phyloP scores from a whole-genome alignment of 306 rosid species.

The Begonia masoniana region DNA sequence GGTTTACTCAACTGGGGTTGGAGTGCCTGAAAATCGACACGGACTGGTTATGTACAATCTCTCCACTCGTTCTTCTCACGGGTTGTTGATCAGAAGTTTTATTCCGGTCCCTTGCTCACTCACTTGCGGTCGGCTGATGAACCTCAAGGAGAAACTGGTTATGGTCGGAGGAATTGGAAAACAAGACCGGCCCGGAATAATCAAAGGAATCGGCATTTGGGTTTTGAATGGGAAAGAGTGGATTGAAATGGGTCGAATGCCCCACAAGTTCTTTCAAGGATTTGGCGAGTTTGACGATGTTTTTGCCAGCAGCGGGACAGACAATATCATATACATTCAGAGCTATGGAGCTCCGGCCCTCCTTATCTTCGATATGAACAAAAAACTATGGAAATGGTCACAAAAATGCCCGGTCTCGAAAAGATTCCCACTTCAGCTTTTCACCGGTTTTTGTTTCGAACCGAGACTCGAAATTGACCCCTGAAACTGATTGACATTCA shows the following conservation, averaged over 20 bases:
- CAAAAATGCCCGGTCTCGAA: slow-evolving; percentile 81
- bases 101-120: slow-evolving; percentile 71
- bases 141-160: slow-evolving; percentile 78
- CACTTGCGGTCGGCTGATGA: slow-evolving; percentile 92
- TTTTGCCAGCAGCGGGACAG: slow-evolving; percentile 80
- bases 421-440: slow-evolving; percentile 86
- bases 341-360: slow-evolving; percentile 93
- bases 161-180: slow-evolving; percentile 98
- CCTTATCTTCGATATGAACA: slow-evolving; percentile 59
- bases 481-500: slow-evolving; percentile 7
- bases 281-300: slow-evolving; percentile 95
- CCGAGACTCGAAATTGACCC: slow-evolving; percentile 87
- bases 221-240: slow-evolving; percentile 56
- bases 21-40: slow-evolving; percentile 48
- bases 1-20: slow-evolving; percentile 66
- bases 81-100: slow-evolving; percentile 43
- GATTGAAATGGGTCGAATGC: slow-evolving; percentile 81
- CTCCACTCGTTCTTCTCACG: slow-evolving; percentile 21
- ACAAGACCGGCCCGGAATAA: slow-evolving; percentile 66
- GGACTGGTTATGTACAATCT: slow-evolving; percentile 56
- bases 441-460: slow-evolving; percentile 89
- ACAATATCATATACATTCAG: slow-evolving; percentile 70
- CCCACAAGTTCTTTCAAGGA: slow-evolving; percentile 88
- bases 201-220: slow-evolving; percentile 96
- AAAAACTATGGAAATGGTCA: slow-evolving; percentile 84